These are phyloP conservation scores for Fusarium sororula DNA, from an alignment of 2,329 filamentous ascomycete species.

Conservation along the genomic window DNA sequence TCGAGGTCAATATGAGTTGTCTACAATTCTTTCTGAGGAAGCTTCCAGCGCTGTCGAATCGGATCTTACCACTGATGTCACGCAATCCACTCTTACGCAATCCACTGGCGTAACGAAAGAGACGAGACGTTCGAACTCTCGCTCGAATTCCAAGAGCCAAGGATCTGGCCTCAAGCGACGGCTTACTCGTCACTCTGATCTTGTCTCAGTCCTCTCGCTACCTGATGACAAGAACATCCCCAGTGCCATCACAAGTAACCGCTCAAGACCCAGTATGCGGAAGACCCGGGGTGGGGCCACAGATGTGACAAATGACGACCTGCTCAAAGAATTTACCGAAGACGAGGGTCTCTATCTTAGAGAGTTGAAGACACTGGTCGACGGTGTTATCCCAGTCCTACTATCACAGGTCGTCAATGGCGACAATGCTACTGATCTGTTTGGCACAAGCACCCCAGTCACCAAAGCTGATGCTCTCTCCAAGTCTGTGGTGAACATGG, in stretches of 20 bases:
- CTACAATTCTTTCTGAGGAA: constrained; percentile 66
- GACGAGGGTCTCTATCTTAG: constrained; percentile 91
- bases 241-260: constrained; percentile 72
- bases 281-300: constrained; percentile 73
- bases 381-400: constrained; percentile 93
- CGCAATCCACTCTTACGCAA: constrained; percentile 65
- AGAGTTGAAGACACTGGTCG: constrained; percentile 91
- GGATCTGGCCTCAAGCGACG: constrained; percentile 72
- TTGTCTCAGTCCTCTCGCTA: constrained; percentile 90
- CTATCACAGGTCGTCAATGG: constrained; percentile 84
- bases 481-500: constrained; percentile 93
- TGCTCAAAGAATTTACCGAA: constrained; percentile 80
- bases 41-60: constrained; percentile 57
- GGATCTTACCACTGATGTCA: constrained; percentile 62
- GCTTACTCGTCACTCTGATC: constrained; percentile 89
- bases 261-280: constrained; percentile 81
- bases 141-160: constrained; percentile 53
- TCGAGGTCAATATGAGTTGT: constrained; percentile 63
- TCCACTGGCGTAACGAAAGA: constrained; percentile 60
- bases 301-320: constrained; percentile 75
- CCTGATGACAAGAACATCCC: constrained; percentile 66
- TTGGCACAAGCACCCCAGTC: constrained; percentile 64
- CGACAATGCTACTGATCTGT: constrained; percentile 71
- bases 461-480: constrained; percentile 71
- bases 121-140: constrained; percentile 50